Conservation (phyloP, 768 basidiomycete genomes). For the Sporobolomyces pararoseus region DNA sequence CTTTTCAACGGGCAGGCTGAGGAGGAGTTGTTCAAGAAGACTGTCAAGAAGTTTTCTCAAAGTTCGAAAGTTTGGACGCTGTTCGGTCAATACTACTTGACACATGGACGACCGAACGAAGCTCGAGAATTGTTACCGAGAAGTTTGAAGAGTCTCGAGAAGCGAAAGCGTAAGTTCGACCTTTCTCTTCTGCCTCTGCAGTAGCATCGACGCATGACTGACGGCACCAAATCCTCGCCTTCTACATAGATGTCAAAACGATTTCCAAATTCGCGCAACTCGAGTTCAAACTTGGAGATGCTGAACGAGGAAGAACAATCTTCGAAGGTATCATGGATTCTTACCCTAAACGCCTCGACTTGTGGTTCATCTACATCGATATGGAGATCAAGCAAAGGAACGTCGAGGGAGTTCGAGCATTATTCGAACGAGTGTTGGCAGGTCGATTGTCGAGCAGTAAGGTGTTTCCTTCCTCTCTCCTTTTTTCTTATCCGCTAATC, state of each 20-base stretch:
- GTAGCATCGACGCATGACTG: not conserved
- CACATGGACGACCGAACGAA: conserved; percentile 67
- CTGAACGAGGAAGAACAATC: conserved; percentile 89
- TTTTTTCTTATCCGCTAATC: conserved; percentile 30
- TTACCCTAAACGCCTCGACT: conserved; percentile 88
- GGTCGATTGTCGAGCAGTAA: conserved; percentile 87
- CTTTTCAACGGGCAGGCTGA: conserved; percentile 61
- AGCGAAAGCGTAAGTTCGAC: conserved; percentile 74
- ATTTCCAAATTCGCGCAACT: conserved; percentile 91
- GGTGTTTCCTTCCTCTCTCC: too few relatives aligned
- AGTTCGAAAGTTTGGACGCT: conserved; percentile 92
- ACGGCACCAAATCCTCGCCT: too few relatives aligned
- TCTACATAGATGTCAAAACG: conserved; percentile 77
- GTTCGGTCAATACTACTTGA: conserved; percentile 77
- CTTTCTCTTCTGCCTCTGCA: conserved; percentile 13
- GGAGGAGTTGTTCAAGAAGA: conserved; percentile 83
- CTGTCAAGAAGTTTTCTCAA: conserved; percentile 88
- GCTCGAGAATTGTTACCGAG: conserved; percentile 82
- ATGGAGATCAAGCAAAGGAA: conserved; percentile 81
- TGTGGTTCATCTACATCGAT: conserved; percentile 96
- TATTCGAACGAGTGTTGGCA: conserved; percentile 79
- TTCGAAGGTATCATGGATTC: conserved; percentile 96
- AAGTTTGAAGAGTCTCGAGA: conserved; percentile 82
- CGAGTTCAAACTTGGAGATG: conserved; percentile 89
- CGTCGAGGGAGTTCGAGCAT: conserved; percentile 72